Base-by-base conservation (phyloP, 73 alveolate genomes). In the Effrenium voratum region DNA sequence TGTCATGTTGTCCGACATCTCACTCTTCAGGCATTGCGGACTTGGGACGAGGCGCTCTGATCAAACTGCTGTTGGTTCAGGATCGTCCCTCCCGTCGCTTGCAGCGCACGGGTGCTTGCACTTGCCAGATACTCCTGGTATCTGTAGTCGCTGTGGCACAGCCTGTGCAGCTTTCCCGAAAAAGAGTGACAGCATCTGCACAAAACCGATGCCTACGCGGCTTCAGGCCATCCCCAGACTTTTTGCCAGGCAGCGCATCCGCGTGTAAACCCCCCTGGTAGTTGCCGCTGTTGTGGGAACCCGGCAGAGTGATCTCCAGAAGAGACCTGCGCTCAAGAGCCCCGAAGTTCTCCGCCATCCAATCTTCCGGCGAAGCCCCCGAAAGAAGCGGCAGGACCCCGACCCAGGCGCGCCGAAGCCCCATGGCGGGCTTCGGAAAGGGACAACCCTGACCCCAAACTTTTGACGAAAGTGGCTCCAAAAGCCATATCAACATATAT, bases 271-370 rank as follows among this genome's bases (percentile, higher is more conserved):
- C 97, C 32, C 97, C 97, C 52, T 66, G 55, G 87, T 90, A 90
- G 75, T 90, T 90, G 88, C 97, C 97, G 32, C 97, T 90, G 88
- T 90, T 90, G 75, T 90, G 97, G n/a, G 97, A 90, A 22, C 97
- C 97, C 13, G 97, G 88, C 55, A 90, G 87, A n/a, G 97, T 66
- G 49, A 90, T 44, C 76, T 90, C 55, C 55, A 90, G 87, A 49
- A 90, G 43, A 32, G 88, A 41, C 76, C 47, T 66, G n/a, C 46
- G 45, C 34, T 40, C 46, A 15, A 90, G 97, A n/a, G 1, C 43
- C 70, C 68, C 57, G 43, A 90, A 90, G 75, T 47, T 44, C 32
- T n/a, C 87, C 6, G 57, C 97, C 85, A 90, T 90, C 97, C 97
- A 90, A 34, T 68, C 73, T n/a, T n/a, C n/a, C 36, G 97, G 50